Conservation (phyloP, 225 moss, liverwort and hornwort species). For the Sphagnum tenellum region DNA sequence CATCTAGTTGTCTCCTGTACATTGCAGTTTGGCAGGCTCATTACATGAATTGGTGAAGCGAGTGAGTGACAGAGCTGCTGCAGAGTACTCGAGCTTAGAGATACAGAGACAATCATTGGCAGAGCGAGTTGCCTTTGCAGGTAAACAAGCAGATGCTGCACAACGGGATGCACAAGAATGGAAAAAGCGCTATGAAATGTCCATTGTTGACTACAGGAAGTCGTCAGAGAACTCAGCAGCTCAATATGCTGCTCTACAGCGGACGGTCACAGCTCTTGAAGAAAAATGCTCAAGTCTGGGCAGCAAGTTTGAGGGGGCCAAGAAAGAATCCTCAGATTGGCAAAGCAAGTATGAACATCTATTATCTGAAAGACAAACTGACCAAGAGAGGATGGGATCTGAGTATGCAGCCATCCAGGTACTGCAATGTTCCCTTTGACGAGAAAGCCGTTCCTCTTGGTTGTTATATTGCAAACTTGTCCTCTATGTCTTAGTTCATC, state of each 20-base stretch:
- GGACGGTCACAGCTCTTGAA: constrained; percentile 53
- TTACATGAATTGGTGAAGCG: constrained; percentile 77
- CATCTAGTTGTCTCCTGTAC: neutral
- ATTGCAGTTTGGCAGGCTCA: constrained; percentile 61
- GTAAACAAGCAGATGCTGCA: constrained; percentile 73
- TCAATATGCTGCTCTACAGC: constrained; percentile 53
- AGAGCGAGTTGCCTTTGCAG: constrained; percentile 64
- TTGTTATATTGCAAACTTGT: too few relatives aligned
- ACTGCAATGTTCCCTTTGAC: neutral
- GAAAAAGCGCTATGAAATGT: constrained; percentile 72
- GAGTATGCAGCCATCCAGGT: constrained; percentile 60
- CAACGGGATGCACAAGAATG: constrained; percentile 77
- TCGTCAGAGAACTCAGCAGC: constrained; percentile 47
- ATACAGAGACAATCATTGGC: constrained; percentile 63
- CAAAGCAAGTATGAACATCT: constrained; percentile 59
- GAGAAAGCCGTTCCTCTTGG: too few relatives aligned
- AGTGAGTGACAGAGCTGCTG: constrained; percentile 57
- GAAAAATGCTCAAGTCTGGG: constrained; percentile 32
- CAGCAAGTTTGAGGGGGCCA: constrained; percentile 47
- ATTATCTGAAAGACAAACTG: constrained; percentile 23
- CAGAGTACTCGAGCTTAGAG: constrained; percentile 62
- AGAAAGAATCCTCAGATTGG: constrained; percentile 49
- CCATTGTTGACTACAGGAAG: constrained; percentile 49
- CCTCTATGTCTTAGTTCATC: neutral
- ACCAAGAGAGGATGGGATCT: constrained; percentile 43